Percentiles rank a stretch among this genome's conserved stretches.
Conservation (phyloP, 768 basidiomycete species). For the Suillus variegatus region DNA sequence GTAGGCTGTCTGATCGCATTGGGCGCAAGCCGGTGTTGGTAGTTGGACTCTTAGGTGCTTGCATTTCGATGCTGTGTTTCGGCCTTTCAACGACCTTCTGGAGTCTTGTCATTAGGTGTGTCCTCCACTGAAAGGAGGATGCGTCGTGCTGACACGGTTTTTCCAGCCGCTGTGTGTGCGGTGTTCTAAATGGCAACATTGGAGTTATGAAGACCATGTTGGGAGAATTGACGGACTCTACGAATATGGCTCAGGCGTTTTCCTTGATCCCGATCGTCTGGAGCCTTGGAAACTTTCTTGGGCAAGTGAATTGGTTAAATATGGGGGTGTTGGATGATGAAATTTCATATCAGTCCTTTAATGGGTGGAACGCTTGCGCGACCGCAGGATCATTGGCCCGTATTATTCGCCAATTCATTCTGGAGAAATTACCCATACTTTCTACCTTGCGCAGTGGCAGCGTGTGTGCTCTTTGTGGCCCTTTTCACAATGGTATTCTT, state of each 20-base stretch:
- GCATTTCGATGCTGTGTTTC: conserved; percentile 57
- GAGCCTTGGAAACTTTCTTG: conserved; percentile 32
- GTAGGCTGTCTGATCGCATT: conserved; percentile 56
- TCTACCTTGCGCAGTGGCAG: conserved; percentile 34
- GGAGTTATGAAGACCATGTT: conserved; percentile 73
- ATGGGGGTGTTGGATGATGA: neutral
- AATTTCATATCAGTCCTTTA: conserved; percentile 51
- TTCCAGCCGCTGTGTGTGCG: conserved; percentile 35
- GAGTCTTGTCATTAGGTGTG: conserved; percentile 56
- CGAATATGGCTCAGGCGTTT: conserved; percentile 37
- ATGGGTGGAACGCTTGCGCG: conserved; percentile 58
- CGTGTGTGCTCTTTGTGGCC: conserved; percentile 8
- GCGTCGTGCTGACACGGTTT: neutral
- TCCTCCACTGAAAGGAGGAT: neutral
- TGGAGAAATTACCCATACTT: conserved; percentile 40
- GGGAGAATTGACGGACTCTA: conserved; percentile 55
- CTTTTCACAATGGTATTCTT: conserved; percentile 21
- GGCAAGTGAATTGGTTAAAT: conserved; percentile 23
- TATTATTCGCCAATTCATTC: conserved; percentile 42
- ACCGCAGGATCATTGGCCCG: conserved; percentile 57
- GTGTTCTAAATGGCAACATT: conserved; percentile 38
- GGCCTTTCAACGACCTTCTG: conserved; percentile 61
- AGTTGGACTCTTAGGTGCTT: conserved; percentile 51
- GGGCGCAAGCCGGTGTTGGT: conserved; percentile 64
- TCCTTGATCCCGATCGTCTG: conserved; percentile 31